Base-by-base conservation (phyloP, 345 rosid genomes). In the Eucalyptus cloeziana region DNA sequence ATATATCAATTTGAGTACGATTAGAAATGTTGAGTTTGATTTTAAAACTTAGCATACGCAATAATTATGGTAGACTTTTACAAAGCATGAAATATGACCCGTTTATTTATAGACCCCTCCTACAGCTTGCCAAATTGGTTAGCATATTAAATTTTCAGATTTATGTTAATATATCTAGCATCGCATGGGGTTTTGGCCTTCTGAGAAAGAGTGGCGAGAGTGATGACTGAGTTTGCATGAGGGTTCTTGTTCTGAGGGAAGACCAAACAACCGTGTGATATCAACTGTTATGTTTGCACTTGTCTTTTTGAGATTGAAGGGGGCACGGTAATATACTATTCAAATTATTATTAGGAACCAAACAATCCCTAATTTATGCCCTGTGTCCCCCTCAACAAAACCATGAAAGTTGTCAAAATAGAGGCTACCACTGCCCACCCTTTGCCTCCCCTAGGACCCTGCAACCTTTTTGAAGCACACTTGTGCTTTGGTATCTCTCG, bases 341-440 rank as follows among this genome's bases (percentile, higher is more conserved):
- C 13, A 40, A 76, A 21, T 24, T 19, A 76, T 76, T 76, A 49
- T 87, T 90, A 33, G 92, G 90, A 93, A 93, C 92, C 90, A 88
- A 90, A 88, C 56, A 88, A 89, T 58, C 95, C 96, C 92, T 91
- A 93, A 95, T 89, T 92, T 92, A 93, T 90, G 96, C 94, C 93
- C 86, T 86, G 60, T 93, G 96, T 94, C 47, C 96, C 94, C 96
- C 96, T 92, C 93, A 94, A 93, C 96, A 95, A 94, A 95, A 91
- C 93, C 91, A 93, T 95, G 90, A 92, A 94, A 94, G 83, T 93
- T 92, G 86, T 87, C 94, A 93, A 94, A 89, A 86, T 56, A 89
- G 54, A 76, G 89, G 87, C 86, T 89, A 87, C 91, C 89, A 51
- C 86, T 92, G 92, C 93, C 91, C 91, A 86, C 89, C 86, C 92